Evolutionary conservation across 805 yeast genomes (phyloP).

Genomic region (Blastobotrys chiropterorum): DNA sequence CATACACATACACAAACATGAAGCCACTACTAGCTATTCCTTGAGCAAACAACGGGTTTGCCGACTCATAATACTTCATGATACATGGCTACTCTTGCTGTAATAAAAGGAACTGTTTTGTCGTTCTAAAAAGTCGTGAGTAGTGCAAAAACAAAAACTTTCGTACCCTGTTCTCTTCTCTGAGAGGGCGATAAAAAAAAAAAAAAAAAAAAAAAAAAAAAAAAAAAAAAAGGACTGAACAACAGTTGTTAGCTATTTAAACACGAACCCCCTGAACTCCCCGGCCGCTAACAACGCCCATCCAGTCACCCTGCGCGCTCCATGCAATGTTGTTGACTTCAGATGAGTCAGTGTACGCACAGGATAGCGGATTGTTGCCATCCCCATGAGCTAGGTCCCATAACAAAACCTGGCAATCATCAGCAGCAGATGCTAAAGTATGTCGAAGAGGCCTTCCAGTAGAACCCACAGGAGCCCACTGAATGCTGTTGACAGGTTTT

Average conservation of each 20-base stretch:
- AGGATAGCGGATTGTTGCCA: constrained; percentile 16
- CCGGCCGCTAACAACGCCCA: constrained; percentile 66
- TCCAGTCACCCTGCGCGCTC: constrained; percentile 71
- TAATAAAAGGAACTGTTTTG: too few relatives aligned
- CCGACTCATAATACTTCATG: too few relatives aligned
- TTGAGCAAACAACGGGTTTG: too few relatives aligned
- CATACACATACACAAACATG: too few relatives aligned
- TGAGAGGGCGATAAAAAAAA: too few relatives aligned
- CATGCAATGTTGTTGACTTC: constrained; percentile 78
- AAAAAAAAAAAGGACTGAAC: too few relatives aligned
- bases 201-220: not conserved
- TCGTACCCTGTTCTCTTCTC: too few relatives aligned
- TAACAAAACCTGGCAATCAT: constrained; percentile 52
- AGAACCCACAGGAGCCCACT: constrained; percentile 68
- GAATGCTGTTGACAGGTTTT: constrained; percentile 62
- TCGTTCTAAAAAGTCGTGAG: too few relatives aligned
- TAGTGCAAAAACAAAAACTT: too few relatives aligned
- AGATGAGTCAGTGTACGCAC: constrained; percentile 53
- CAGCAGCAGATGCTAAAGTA: constrained; percentile 64
- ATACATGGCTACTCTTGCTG: too few relatives aligned
- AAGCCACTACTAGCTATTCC: too few relatives aligned
- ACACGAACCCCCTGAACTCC: constrained; percentile 54
- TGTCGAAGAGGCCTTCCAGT: constrained; percentile 34
- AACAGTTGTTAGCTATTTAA: constrained; percentile 1
- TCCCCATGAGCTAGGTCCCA: constrained; percentile 62